Evolutionary conservation across 306 rosid species (phyloP), one percentile per base, ranked within the genome.

Genomic region (Senna tora): DNA sequence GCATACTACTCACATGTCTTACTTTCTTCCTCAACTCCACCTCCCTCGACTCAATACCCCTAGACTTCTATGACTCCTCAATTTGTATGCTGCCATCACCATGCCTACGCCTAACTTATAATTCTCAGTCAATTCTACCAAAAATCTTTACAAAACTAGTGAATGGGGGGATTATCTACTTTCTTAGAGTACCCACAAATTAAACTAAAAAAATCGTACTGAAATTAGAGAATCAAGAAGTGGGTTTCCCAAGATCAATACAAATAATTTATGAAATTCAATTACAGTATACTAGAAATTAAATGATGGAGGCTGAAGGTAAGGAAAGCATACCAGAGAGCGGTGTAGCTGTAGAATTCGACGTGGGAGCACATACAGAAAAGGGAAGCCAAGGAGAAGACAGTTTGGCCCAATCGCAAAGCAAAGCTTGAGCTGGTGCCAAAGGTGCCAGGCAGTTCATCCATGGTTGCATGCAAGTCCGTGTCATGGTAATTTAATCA

Each of bases 381-480:
- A 76, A 89, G 87, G 15, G 88, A 81, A 7, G 90, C 84, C 4
- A 80, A 68, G 65, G 92, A 82, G 73, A 89, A 84, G 41, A 81
- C 75, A 22, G 84, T 74, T 82, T 86, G 91, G 19, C 91, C 95
- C 61, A 89, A 63, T 21, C 87, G 86, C 68, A 86, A 82, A 58
- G 88, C 87, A 79, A 89, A 84, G 80, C 95, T 84, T 39, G 89
- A 86, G 57, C 89, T 83, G 3, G 88, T 84, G 39, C 89, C 92
- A 78, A 84, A 78, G 4, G 88, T 77, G 14, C 91, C 95, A 0
- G 86, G 95, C 75, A 84, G 25, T 74, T 86, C 91, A 49, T 80
- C 91, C 91, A 82, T 89, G 53, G 50, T 69, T 46, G 81, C 83
- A 49, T 67, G 80, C 33, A 53, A 52, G 57, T 28, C 28, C 45